A percentile compares a stretch with the other conserved stretches of the same genome.
Conservation (phyloP, 805 yeast genomes). For the Kluyveromyces nonfermentans region DNA sequence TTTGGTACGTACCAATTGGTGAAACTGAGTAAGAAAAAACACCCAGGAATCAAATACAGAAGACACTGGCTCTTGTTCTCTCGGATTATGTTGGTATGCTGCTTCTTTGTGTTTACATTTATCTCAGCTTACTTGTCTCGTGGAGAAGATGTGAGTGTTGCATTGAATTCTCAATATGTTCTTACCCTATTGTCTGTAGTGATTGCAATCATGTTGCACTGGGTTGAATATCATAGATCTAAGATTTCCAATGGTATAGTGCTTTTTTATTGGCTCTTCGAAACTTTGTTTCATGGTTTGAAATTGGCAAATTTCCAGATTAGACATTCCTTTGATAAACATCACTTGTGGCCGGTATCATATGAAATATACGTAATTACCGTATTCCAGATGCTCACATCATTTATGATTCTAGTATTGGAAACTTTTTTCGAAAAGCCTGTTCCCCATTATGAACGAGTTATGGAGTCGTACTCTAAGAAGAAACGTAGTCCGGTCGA, state of each 20-base stretch:
- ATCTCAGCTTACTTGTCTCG: conserved; percentile 5
- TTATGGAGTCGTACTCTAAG: conserved; percentile 22
- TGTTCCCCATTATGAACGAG: conserved; percentile 34
- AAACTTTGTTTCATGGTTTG: conserved; percentile 38
- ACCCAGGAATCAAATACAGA: conserved; percentile 28
- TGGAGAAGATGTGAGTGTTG: conserved; percentile 16
- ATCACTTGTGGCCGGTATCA: conserved; percentile 18
- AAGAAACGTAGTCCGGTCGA: conserved; percentile 32
- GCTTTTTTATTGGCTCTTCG: conserved; percentile 67
- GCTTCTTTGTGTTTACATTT: conserved; percentile 27
- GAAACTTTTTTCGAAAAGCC: conserved; percentile 35
- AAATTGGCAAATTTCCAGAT: conserved; percentile 34
- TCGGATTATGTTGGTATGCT: conserved; percentile 27
- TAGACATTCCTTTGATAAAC: conserved; percentile 26
- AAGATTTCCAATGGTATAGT: conserved; percentile 58
- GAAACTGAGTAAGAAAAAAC: conserved; percentile 15
- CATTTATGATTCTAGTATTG: conserved; percentile 26
- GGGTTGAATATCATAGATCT: conserved; percentile 60
- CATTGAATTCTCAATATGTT: conserved; percentile 13
- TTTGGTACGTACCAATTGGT: conserved; percentile 35
- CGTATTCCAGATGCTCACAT: conserved; percentile 25
- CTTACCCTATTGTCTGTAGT: conserved; percentile 32
- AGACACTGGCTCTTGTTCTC: conserved; percentile 31
- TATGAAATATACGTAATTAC: conserved; percentile 24
- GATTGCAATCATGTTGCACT: conserved; percentile 51